Evolutionary conservation across 345 rosid genomes (phyloP), one percentile per base, ranked within the genome.

Genomic region (Gossypium thurberi): DNA sequence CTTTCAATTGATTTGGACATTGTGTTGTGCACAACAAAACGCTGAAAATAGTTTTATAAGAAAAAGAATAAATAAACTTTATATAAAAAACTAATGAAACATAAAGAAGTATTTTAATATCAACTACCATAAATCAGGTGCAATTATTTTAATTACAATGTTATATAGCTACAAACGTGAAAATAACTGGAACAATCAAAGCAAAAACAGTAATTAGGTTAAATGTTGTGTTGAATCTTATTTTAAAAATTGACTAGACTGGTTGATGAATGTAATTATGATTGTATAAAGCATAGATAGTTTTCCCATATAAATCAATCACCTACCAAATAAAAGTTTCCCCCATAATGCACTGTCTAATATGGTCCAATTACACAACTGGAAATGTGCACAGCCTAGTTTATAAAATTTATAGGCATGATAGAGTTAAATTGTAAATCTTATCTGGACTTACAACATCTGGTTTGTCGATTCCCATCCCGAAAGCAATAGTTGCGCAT

Each of bases 381-480:
- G 44, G 57, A 6, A 76, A 58, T 21, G 40, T 26, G 56, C 69
- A 33, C 56, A 47, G 53, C 64, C 65, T 37, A 47, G 71, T 61
- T 74, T 48, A 17, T 3, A 60, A 59, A 46, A 3, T 58, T 23
- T 44, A 48, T 28, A 48, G 68, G 70, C 57, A 67, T 28, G 52
- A 21, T 71, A 55, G 43, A 40, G 47, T 11, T 64, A 21, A 44
- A 66, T 44, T 68, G 60, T 14, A 75, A 53, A 75, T 26, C 51
- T 70, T 73, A 73, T 51, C n/a, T 72, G 74, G 70, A 84, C 88
- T 89, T 82, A 94, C 98, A 44, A 94, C 98, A 79, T 94, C 88
- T 59, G 97, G 86, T 86, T 92, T 90, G 88, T 92, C 98, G 69
- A 94, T 92, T 77, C 98, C 98, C 98, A 94, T 94, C 75, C 98